These are phyloP conservation scores for Cairneyella variabilis DNA, from an alignment of 495 filamentous ascomycete species.

Conservation along the genomic window DNA sequence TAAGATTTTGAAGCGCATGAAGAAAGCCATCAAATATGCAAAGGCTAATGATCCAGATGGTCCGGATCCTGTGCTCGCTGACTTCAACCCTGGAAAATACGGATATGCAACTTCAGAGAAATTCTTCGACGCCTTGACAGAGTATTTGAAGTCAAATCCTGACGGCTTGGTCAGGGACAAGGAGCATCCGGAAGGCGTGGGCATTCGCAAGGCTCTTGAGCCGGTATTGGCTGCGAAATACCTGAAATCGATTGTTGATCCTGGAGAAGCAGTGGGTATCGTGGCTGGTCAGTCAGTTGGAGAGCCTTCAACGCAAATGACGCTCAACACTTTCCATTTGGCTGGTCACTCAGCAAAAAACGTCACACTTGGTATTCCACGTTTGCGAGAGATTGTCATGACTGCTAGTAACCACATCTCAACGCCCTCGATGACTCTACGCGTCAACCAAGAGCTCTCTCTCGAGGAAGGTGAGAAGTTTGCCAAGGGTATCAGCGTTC, in stretches of 20 bases:
- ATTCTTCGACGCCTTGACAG: conserved; percentile 56
- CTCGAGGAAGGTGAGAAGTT: conserved; percentile 70
- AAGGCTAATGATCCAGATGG: conserved; percentile 63
- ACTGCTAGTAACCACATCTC: conserved; percentile 83
- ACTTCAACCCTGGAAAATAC: conserved; percentile 69
- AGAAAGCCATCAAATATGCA: conserved; percentile 66
- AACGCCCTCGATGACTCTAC: conserved; percentile 88
- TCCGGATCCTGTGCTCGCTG: conserved; percentile 72
- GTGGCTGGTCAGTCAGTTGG: conserved; percentile 95
- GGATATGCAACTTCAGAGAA: conserved; percentile 86
- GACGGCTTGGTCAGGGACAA: conserved; percentile 76
- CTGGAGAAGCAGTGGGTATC: conserved; percentile 96
- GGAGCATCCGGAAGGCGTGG: conserved; percentile 49
- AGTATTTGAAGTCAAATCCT: conserved; percentile 75
- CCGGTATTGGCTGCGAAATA: conserved; percentile 87
- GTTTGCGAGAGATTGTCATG: conserved; percentile 97
- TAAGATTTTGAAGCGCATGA: conserved; percentile 72
- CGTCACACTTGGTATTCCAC: conserved; percentile 96
- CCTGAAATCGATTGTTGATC: conserved; percentile 86
- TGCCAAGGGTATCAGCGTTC: conserved; percentile 86
- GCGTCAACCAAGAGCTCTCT: conserved; percentile 68
- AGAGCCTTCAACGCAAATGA: conserved; percentile 99
- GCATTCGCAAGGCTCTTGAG: conserved; percentile 71
- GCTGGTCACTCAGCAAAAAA: conserved; percentile 98
- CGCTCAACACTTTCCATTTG: conserved; percentile 99